Conservation (phyloP, 2,329 filamentous ascomycete genomes). For the Nigrograna mackinnonii region DNA sequence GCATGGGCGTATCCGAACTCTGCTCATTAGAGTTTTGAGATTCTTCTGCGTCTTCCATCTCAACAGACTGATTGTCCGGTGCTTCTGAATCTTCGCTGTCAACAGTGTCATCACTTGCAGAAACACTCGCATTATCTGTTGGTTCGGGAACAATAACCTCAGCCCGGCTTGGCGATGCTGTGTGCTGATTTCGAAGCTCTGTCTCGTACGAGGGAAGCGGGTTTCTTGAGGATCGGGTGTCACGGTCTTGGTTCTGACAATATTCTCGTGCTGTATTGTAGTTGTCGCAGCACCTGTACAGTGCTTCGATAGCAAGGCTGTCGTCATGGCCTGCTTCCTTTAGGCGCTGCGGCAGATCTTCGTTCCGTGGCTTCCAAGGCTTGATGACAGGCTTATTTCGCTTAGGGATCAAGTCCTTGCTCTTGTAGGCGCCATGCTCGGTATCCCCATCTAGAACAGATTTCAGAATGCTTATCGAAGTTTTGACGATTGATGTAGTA, state of each 20-base stretch:
- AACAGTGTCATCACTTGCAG: conserved; percentile 26
- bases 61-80: conserved; percentile 38
- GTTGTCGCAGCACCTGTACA: conserved; percentile 79
- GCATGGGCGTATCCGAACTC: conserved; percentile 18
- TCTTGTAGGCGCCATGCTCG: conserved; percentile 68
- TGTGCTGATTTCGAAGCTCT: conserved; percentile 29
- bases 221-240: conserved; percentile 64
- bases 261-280: conserved; percentile 69
- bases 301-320: conserved; percentile 73
- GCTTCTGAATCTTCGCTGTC: conserved; percentile 29
- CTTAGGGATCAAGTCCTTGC: conserved; percentile 61
- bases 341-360: conserved; percentile 48
- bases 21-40: conserved; percentile 14
- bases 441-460: conserved; percentile 76
- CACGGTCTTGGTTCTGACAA: conserved; percentile 65
- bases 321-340: conserved; percentile 56
- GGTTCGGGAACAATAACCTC: conserved; percentile 37
- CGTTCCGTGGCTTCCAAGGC: conserved; percentile 55
- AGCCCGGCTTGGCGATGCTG: conserved; percentile 33
- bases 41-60: conserved; percentile 41
- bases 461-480: conserved; percentile 81
- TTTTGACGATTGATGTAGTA: conserved; percentile 74
- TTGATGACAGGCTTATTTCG: conserved; percentile 51
- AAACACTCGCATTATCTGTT: conserved; percentile 27
- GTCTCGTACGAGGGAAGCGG: conserved; percentile 62